Evolutionary conservation across 2,329 filamentous ascomycete genomes (phyloP), one percentile per base, ranked within the genome.

Genomic region (Lachnellula suecica): DNA sequence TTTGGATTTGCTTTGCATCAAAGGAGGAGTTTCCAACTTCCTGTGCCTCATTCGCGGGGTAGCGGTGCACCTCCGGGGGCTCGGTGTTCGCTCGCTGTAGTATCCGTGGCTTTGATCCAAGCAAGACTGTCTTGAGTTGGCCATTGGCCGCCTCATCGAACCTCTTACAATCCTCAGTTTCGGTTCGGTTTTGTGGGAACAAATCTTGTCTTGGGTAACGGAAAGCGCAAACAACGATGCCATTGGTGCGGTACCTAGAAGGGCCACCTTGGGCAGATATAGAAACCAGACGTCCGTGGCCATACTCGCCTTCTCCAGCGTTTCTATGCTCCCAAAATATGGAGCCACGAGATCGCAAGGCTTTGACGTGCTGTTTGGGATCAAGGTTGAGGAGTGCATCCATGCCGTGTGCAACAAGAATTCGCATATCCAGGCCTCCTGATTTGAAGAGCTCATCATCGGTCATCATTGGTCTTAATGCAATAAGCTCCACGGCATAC

Each of bases 11-110:
- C 29, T 67, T 20, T 7, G 58, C 57, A 48, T 66, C 62, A 17
- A 67, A 54, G 38, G 64, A 59, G 37, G 59, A 63, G 25, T 65
- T 63, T 52, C 77, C 79, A 1, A 80, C 79, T 1, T 82, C 79
- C 2, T 78, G 78, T 13, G 81, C 68, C 13, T 59, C 57, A 44
- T 56, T 54, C 22, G 57, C 52, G 24, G 45, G 50, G 44, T 44
- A 53, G 22, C 29, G n/a, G 6, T 19, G 38, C 20, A 44, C 17
- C 11, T 19, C 47, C 9, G 44, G 19, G 22, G 54, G 43, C 25
- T 52, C 47, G 1, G 45, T 49, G 40, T 44, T 47, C 1, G 51
- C 44, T 47, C 48, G n/a, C 23, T 44, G 41, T 29, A 46, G 43
- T 11, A 27, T 42, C 47, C 44, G 19, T 23, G 15, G 10, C 37